Conservation (phyloP, 768 basidiomycete genomes). For the Trametes villosa region DNA sequence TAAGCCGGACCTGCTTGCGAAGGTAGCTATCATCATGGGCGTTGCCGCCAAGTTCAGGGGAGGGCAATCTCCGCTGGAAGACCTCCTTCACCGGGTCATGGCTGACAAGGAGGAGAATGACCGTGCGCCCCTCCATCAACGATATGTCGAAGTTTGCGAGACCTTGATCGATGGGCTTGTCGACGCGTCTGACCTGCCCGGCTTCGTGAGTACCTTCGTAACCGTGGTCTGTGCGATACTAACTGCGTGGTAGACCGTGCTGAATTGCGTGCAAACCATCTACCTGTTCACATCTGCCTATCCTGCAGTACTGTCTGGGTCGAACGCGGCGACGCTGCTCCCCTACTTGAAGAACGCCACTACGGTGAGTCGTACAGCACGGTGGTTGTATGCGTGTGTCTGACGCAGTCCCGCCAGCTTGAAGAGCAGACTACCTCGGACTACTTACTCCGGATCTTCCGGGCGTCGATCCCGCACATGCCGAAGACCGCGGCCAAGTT, state of each 20-base stretch:
- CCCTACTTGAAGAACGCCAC: slow-evolving; percentile 88
- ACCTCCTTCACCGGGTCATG: slow-evolving; percentile 83
- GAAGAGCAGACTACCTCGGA: slow-evolving; percentile 88
- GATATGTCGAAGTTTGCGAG: slow-evolving; percentile 85
- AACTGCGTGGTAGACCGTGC: slow-evolving; percentile 59
- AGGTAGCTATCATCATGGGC: slow-evolving; percentile 84
- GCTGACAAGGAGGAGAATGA: slow-evolving; percentile 66
- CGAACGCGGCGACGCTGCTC: slow-evolving; percentile 82
- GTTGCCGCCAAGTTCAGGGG: slow-evolving; percentile 84
- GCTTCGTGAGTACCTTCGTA: slow-evolving; percentile 58
- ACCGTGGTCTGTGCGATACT: not conserved
- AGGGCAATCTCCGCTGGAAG: slow-evolving; percentile 81
- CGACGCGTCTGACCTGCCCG: slow-evolving; percentile 79
- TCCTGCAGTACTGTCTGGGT: slow-evolving; percentile 80
- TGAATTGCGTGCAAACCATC: slow-evolving; percentile 85
- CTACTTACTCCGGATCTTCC: slow-evolving; percentile 87
- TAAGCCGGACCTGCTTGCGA: slow-evolving; percentile 59
- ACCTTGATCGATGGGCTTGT: slow-evolving; percentile 86
- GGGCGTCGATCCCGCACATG: slow-evolving; percentile 82
- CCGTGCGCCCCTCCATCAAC: slow-evolving; percentile 55
- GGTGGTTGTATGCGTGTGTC: not conserved
- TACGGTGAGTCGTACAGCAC: slow-evolving; percentile 54
- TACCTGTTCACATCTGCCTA: slow-evolving; percentile 83
- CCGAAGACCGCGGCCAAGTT: slow-evolving; percentile 90
- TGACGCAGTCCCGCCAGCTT: slow-evolving; percentile 45